Base-by-base conservation (phyloP, 192 early-diverging fungal species). In the Podila clonocystis region DNA sequence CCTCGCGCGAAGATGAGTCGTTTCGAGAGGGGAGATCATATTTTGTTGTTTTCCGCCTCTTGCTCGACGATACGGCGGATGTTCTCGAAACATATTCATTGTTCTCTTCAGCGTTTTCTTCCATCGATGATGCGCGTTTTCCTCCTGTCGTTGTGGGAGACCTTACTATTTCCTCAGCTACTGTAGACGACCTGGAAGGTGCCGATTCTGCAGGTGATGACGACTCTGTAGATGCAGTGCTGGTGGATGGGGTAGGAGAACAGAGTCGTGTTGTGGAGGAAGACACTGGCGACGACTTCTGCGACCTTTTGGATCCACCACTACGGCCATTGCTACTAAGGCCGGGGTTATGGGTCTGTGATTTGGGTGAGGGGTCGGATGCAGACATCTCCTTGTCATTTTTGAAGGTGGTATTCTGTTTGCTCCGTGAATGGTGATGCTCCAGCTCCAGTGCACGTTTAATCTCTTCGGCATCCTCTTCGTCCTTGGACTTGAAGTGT, bases 401-500 rank as follows among this genome's bases (percentile, higher is more conserved):
- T 8, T 11, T 55, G 2, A 9, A 24, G 52, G n/a, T 22, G 1
- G 52, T 17, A 24, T 17, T 55, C 3, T 55, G 24, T 24, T 55
- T 24, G 24, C 22, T 26, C 24, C 24, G 22, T 4, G 52, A 55
- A 22, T 55, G 52, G 22, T 55, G 24, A 7, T 57, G 36, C 19
- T 63, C 22, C 12, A 33, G n/a, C 15, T 8, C 58, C 33, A 52
- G 22, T 13, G 50, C 9, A 45, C 11, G 24, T 3, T n/a, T 34
- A 11, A 45, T 30, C n/a, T 55, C n/a, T 8, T 70, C 9, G n/a
- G 20, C 45, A 28, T 58, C 26, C 3, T 45, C 41, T 45, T 22
- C 20, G 36, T 73, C 71, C 55, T 60, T 50, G 9, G 63, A 26
- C 17, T 55, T 55, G 22, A 55, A 17, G 9, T n/a, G 28, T 12